These are phyloP conservation scores for Pseudopyrenochaeta lycopersici DNA, from an alignment of 2,329 filamentous ascomycete genomes.

Conservation along the genomic window DNA sequence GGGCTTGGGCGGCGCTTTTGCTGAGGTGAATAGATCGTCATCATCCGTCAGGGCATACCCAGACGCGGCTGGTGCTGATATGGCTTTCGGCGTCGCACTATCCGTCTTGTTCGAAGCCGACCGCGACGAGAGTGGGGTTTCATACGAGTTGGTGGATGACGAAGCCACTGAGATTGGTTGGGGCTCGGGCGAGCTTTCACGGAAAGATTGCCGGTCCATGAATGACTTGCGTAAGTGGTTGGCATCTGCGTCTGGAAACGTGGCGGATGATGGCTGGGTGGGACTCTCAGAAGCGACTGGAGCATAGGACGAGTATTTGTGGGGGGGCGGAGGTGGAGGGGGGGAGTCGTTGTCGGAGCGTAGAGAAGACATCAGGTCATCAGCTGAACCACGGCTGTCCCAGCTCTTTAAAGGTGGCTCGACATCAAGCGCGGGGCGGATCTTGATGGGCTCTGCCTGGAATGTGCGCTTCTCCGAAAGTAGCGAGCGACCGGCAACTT, in stretches of 20 bases:
- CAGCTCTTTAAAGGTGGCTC: slow-evolving; percentile 62
- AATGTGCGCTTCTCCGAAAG: slow-evolving; percentile 46
- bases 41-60: slow-evolving; percentile 33
- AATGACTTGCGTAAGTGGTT: slow-evolving; percentile 39
- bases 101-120: slow-evolving; percentile 40
- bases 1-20: slow-evolving; percentile 17
- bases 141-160: slow-evolving; percentile 41
- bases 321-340: slow-evolving; percentile 43
- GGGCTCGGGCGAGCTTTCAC: slow-evolving; percentile 33
- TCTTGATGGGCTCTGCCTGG: slow-evolving; percentile 55
- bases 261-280: slow-evolving; percentile 31
- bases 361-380: slow-evolving; percentile 58
- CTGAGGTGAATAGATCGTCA: slow-evolving; percentile 42
- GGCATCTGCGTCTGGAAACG: slow-evolving; percentile 40
- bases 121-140: slow-evolving; percentile 45
- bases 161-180: slow-evolving; percentile 36
- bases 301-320: slow-evolving; percentile 45
- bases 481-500: slow-evolving; percentile 42
- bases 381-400: slow-evolving; percentile 61
- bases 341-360: slow-evolving; percentile 46
- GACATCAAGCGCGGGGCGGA: slow-evolving; percentile 54
- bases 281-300: slow-evolving; percentile 46
- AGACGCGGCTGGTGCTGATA: slow-evolving; percentile 26
- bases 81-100: slow-evolving; percentile 40
- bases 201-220: slow-evolving; percentile 30